Conservation (phyloP, 2,329 filamentous ascomycete species). For the Septoria linicola region DNA sequence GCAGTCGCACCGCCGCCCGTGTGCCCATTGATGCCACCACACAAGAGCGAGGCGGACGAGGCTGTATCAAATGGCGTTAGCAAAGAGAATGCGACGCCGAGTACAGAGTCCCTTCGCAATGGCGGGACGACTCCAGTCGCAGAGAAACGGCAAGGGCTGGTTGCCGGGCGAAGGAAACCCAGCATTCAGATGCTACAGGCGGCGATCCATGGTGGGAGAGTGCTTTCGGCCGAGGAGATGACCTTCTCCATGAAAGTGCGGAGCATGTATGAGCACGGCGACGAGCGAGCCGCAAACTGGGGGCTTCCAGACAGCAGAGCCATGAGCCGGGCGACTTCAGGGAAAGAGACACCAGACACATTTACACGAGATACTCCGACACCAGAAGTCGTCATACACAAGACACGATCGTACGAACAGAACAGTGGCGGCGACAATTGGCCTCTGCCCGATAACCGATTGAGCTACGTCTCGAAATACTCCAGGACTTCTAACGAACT, state of each 20-base stretch:
- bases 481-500: constrained; percentile 54
- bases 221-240: constrained; percentile 64
- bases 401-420: constrained; percentile 8
- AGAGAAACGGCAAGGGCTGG: constrained; percentile 8
- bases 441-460: constrained; percentile 17
- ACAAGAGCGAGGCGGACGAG: not conserved
- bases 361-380: constrained; percentile 12
- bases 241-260: constrained; percentile 62
- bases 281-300: constrained; percentile 55
- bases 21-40: not conserved
- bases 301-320: constrained; percentile 17
- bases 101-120: not conserved
- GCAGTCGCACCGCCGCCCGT: constrained; percentile 3
- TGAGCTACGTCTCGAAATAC: constrained; percentile 27
- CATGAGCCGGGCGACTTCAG: constrained; percentile 12
- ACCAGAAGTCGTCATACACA: constrained; percentile 15
- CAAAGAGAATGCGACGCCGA: not conserved
- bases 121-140: constrained; percentile 1
- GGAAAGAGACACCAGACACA: constrained; percentile 16
- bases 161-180: constrained; percentile 36
- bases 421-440: constrained; percentile 12
- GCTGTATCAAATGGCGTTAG: not conserved
- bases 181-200: constrained; percentile 41
- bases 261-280: constrained; percentile 63
- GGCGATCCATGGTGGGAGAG: constrained; percentile 42